Evolutionary conservation across 2,329 filamentous ascomycete genomes (phyloP).

Genomic region (Chaetomium olivaceum): DNA sequence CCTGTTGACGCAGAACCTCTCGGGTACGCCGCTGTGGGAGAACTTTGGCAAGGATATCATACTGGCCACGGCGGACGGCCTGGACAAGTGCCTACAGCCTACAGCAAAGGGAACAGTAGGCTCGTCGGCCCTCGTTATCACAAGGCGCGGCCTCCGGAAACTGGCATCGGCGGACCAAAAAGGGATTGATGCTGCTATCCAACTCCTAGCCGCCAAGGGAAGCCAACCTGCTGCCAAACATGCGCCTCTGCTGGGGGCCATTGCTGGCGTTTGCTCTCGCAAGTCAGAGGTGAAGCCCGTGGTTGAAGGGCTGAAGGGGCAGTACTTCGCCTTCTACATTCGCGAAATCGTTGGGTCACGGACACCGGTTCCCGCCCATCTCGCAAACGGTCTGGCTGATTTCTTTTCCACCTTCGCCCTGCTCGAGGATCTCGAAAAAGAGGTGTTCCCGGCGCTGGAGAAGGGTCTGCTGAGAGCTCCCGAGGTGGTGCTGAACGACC

Average conservation of each 20-base stretch:
- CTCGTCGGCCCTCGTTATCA: conserved; percentile 73
- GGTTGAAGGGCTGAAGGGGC: conserved; percentile 65
- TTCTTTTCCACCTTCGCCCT: conserved; percentile 79
- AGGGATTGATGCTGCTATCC: conserved; percentile 63
- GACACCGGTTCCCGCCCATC: conserved; percentile 66
- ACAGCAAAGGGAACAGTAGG: conserved; percentile 64
- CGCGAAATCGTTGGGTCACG: conserved; percentile 84
- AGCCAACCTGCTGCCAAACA: conserved; percentile 66
- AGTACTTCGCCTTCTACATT: conserved; percentile 79
- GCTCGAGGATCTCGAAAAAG: conserved; percentile 70
- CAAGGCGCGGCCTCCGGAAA: conserved; percentile 76
- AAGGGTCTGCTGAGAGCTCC: conserved; percentile 87
- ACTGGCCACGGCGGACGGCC: conserved; percentile 66
- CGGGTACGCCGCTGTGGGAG: conserved; percentile 62
- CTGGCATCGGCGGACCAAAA: conserved; percentile 64
- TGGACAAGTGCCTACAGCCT: conserved; percentile 76
- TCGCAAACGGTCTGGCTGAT: conserved; percentile 72
- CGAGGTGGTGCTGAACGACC: conserved; percentile 80
- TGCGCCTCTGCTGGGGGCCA: conserved; percentile 75
- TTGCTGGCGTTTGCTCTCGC: conserved; percentile 83
- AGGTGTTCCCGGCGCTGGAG: conserved; percentile 79
- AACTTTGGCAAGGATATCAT: conserved; percentile 66
- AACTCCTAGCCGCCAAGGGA: conserved; percentile 68
- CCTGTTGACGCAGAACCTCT: conserved; percentile 71
- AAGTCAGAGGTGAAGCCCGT: conserved; percentile 62